These are phyloP conservation scores for Rhodotorula sp. DNA, from an alignment of 1,284 basidiomycete species.

Conservation along the genomic window DNA sequence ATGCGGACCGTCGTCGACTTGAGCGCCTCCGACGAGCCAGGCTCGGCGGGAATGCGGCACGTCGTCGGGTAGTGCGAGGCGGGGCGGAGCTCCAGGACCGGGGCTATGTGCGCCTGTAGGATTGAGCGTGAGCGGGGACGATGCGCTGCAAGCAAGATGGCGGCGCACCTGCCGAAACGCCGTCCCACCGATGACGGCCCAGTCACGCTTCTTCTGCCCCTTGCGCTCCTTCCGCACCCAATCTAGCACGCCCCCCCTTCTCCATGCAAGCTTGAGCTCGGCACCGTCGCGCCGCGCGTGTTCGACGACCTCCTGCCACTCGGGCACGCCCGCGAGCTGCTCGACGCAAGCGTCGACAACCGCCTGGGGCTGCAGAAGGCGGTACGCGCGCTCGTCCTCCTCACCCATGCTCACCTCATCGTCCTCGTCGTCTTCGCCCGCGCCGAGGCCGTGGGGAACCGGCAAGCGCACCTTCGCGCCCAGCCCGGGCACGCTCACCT, in stretches of 20 bases:
- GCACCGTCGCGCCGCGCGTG: conserved; percentile 22
- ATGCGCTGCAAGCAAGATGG: too few relatives aligned
- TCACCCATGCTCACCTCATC: conserved; percentile 2
- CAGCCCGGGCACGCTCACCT: conserved; percentile 35
- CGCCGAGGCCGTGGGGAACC: conserved; percentile 19
- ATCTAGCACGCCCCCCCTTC: conserved; percentile 38
- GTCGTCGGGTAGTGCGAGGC: conserved; percentile 42
- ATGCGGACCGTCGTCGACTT: conserved; percentile 17
- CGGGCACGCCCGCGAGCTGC: conserved; percentile 26
- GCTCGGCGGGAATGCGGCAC: conserved; percentile 20
- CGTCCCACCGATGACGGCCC: conserved; percentile 27
- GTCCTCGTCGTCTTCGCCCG: conserved; percentile 8
- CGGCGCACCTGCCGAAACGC: conserved; percentile 27
- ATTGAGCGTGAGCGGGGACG: not conserved
- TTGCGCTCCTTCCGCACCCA: conserved; percentile 34
- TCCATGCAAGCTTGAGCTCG: conserved; percentile 35
- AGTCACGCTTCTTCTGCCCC: conserved; percentile 17
- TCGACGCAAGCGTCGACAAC: conserved; percentile 34
- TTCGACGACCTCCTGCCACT: conserved; percentile 40
- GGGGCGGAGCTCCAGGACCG: conserved; percentile 33
- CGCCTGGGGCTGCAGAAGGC: conserved; percentile 2
- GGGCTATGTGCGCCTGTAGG: not conserved
- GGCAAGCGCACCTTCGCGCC: conserved; percentile 37
- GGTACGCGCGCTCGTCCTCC: conserved; percentile 7
- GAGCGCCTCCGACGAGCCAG: not conserved